A percentile compares a stretch with the other conserved stretches of the same genome.
Evolutionary conservation across 306 rosid species (phyloP).

Genomic region (Biancaea sappan): DNA sequence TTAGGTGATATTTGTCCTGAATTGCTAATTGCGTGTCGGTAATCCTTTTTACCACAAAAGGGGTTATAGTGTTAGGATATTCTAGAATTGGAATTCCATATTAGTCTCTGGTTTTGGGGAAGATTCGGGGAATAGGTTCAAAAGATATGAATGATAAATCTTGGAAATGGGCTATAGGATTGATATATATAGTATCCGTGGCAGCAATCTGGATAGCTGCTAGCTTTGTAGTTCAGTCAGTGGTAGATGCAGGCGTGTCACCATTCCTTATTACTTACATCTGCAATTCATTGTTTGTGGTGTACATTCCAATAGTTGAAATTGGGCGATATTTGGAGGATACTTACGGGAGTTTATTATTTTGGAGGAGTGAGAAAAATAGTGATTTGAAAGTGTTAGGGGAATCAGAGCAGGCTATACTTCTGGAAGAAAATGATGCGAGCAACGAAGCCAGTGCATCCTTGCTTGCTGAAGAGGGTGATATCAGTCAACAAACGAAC

Average conservation of each 20-base stretch:
- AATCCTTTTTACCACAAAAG: not conserved
- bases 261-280: slow-evolving; percentile 89
- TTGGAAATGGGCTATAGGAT: slow-evolving; percentile 85
- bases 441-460: slow-evolving; percentile 34
- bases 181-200: slow-evolving; percentile 75
- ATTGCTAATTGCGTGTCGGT: slow-evolving; percentile 34
- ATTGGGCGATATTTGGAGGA: slow-evolving; percentile 77
- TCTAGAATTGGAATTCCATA: slow-evolving; percentile 33
- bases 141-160: slow-evolving; percentile 54
- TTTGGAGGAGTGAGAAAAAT: slow-evolving; percentile 56
- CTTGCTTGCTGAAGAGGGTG: slow-evolving; percentile 44
- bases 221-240: slow-evolving; percentile 95
- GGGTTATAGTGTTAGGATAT: slow-evolving; percentile 21
- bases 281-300: slow-evolving; percentile 90
- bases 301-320: slow-evolving; percentile 87
- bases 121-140: slow-evolving; percentile 23
- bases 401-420: slow-evolving; percentile 70
- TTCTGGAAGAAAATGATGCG: slow-evolving; percentile 53
- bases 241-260: slow-evolving; percentile 88
- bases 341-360: slow-evolving; percentile 51
- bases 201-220: slow-evolving; percentile 99
- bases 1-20: slow-evolving; percentile 38
- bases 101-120: slow-evolving; percentile 22
- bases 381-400: slow-evolving; percentile 33
- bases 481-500: slow-evolving; percentile 30